Conservation (phyloP, 345 rosid genomes). For the Populus ilicifolia region DNA sequence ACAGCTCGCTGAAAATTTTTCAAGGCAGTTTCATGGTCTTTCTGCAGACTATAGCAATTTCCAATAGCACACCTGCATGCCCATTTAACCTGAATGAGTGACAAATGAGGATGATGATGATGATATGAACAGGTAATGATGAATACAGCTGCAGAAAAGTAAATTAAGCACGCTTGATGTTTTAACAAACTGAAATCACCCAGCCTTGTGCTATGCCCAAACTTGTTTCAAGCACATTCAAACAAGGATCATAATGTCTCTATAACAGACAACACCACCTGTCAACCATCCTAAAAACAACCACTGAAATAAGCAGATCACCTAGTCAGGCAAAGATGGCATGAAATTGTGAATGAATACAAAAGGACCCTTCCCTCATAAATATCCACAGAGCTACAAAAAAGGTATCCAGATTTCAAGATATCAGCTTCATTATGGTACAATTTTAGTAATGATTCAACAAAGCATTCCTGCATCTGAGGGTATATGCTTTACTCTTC, state of each 20-base stretch:
- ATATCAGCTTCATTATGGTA: background rate
- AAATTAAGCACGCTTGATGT: background rate
- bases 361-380: background rate
- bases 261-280: background rate
- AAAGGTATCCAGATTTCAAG: background rate
- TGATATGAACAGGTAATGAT: background rate
- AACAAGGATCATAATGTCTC: background rate
- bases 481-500: background rate
- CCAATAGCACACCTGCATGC: slow-evolving; percentile 95
- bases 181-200: background rate
- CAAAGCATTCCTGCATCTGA: background rate
- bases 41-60: slow-evolving; percentile 93
- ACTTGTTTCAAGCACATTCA: background rate
- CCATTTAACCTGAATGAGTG: slow-evolving; percentile 8
- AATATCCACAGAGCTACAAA: background rate
- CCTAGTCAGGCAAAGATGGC: background rate
- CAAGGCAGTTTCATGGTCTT: slow-evolving; percentile 95
- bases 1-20: slow-evolving; percentile 92
- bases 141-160: background rate
- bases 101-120: background rate
- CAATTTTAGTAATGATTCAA: too few relatives aligned
- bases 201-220: background rate
- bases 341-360: background rate
- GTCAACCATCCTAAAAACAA: background rate
- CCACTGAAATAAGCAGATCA: background rate